Conservation (phyloP, 164 flowering plant species). For the Chimonanthus praecox region DNA sequence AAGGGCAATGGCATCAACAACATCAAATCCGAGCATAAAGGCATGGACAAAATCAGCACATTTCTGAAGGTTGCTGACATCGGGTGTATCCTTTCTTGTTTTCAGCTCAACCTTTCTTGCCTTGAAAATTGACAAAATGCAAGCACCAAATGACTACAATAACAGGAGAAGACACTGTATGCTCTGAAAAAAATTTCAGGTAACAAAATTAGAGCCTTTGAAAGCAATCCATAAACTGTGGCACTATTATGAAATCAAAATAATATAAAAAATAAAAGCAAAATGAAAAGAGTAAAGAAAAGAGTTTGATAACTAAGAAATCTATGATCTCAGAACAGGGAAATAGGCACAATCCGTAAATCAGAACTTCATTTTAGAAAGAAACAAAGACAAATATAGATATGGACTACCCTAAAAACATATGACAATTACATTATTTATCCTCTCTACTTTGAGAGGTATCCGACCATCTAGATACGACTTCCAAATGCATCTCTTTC, state of each 20-base stretch:
- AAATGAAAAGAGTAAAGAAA: too few relatives aligned
- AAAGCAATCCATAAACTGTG: background rate
- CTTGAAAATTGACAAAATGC: conserved; percentile 11
- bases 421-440: too few relatives aligned
- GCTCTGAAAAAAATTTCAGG: background rate
- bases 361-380: too few relatives aligned
- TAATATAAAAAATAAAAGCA: too few relatives aligned
- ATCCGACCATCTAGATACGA: too few relatives aligned
- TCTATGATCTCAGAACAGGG: too few relatives aligned
- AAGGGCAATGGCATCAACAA: conserved; percentile 26
- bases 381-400: too few relatives aligned
- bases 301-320: too few relatives aligned
- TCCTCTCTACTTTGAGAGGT: too few relatives aligned
- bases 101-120: conserved; percentile 30
- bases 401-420: too few relatives aligned
- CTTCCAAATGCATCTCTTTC: too few relatives aligned
- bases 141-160: background rate
- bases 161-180: background rate
- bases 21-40: conserved; percentile 36
- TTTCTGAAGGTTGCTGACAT: conserved; percentile 29
- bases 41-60: conserved; percentile 34
- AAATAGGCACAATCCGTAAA: too few relatives aligned
- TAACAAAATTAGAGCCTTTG: background rate
- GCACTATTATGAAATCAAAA: background rate
- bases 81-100: conserved; percentile 31